Conservation (phyloP, 352 stramenopile species). For the Phytophthora pistaciae region DNA sequence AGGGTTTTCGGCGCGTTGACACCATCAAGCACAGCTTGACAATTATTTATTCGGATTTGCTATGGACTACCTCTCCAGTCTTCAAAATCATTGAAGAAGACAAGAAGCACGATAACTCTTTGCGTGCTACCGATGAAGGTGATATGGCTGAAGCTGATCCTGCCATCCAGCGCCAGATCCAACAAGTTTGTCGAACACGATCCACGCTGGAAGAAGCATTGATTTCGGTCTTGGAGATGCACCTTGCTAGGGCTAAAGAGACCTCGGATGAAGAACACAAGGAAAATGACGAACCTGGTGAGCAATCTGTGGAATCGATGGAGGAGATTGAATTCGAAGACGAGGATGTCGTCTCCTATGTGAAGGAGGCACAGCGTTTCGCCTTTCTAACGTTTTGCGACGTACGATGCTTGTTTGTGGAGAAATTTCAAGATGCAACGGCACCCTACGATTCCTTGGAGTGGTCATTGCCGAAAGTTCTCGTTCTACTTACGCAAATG, state of each 20-base stretch:
- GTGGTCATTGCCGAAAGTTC: constrained; percentile 73
- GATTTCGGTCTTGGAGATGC: constrained; percentile 79
- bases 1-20: constrained; percentile 62
- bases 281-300: constrained; percentile 31
- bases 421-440: constrained; percentile 76
- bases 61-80: constrained; percentile 77
- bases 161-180: constrained; percentile 42
- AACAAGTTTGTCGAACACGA: constrained; percentile 48
- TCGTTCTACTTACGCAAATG: constrained; percentile 81
- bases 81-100: constrained; percentile 57
- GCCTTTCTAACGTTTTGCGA: constrained; percentile 88
- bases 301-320: constrained; percentile 51
- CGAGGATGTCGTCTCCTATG: constrained; percentile 54
- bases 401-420: constrained; percentile 80
- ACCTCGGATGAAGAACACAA: constrained; percentile 38
- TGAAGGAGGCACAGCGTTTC: constrained; percentile 68
- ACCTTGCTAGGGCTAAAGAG: constrained; percentile 55
- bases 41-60: constrained; percentile 78
- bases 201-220: constrained; percentile 67
- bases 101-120: constrained; percentile 31
- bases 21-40: constrained; percentile 72
- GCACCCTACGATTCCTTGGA: constrained; percentile 69
- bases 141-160: constrained; percentile 15
- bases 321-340: constrained; percentile 77
- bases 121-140: constrained; percentile 1